A percentile compares a stretch with the other conserved stretches of the same genome.
Conservation (phyloP, 192 early-diverging fungal genomes). For the Rhizoclosmatium sp. region DNA sequence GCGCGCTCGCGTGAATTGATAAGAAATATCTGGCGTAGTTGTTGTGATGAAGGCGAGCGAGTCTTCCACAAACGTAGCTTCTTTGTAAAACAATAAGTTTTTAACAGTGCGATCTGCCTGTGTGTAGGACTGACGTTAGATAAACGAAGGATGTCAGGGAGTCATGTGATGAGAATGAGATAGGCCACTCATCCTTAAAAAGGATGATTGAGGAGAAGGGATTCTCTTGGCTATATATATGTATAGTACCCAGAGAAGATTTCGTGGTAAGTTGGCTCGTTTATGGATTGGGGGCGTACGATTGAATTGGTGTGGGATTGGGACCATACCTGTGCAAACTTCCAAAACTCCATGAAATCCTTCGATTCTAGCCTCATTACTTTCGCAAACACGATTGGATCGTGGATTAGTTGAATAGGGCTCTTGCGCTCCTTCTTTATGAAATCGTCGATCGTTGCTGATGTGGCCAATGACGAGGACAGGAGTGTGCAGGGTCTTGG, state of each 20-base stretch:
- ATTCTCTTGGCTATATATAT: too few relatives aligned
- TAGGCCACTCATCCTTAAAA: too few relatives aligned
- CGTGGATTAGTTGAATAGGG: neutral
- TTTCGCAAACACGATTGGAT: neutral
- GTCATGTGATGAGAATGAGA: too few relatives aligned
- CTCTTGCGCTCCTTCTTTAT: neutral
- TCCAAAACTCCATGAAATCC: constrained; percentile 31
- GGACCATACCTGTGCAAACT: constrained; percentile 16
- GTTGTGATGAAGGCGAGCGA: neutral
- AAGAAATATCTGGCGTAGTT: neutral
- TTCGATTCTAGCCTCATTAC: constrained; percentile 19
- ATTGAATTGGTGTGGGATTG: neutral
- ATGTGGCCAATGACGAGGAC: neutral
- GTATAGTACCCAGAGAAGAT: too few relatives aligned
- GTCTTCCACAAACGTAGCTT: constrained; percentile 10
- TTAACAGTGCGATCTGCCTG: constrained; percentile 16
- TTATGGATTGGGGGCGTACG: too few relatives aligned
- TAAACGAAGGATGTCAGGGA: neutral
- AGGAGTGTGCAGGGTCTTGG: neutral
- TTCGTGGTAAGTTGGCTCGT: too few relatives aligned
- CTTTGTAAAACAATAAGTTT: constrained; percentile 32
- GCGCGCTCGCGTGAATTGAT: neutral
- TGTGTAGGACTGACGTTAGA: neutral
- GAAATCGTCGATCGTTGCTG: neutral
- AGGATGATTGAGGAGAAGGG: too few relatives aligned